phyloP scores from a whole-genome alignment of 495 filamentous ascomycete genomes.

The Xylaria curta region DNA sequence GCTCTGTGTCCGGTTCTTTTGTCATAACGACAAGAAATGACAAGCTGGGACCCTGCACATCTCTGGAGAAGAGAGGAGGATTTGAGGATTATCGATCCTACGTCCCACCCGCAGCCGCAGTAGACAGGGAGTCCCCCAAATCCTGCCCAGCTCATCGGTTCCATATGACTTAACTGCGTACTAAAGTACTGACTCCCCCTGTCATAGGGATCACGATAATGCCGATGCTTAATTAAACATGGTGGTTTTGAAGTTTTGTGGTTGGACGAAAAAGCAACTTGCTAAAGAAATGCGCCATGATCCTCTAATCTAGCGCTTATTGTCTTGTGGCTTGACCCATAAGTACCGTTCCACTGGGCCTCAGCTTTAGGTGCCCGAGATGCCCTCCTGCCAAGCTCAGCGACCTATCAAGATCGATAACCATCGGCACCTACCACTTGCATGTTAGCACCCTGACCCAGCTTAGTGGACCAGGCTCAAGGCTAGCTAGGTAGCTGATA shows the following conservation, averaged over 20 bases:
- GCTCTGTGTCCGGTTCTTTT: not conserved
- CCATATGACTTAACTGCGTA: not conserved
- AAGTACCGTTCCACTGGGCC: not conserved
- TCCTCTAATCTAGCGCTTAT: conserved; percentile 15
- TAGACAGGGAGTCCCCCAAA: not conserved
- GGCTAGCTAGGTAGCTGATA: not conserved
- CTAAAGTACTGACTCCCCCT: not conserved
- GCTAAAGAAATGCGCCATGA: not conserved
- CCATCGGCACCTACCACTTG: not conserved
- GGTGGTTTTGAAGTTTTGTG: not conserved
- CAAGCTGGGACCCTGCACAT: not conserved
- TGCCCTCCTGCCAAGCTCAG: conserved; percentile 59
- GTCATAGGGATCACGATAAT: not conserved
- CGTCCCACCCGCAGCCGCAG: conserved; percentile 8
- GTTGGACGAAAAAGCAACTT: not conserved
- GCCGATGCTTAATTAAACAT: not conserved
- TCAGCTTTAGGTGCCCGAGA: conserved; percentile 57
- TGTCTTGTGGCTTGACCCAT: conserved; percentile 1
- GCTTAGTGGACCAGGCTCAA: not conserved
- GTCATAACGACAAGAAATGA: not conserved
- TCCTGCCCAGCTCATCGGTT: not conserved
- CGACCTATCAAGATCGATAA: conserved; percentile 3
- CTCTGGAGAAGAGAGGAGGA: conserved; percentile 3
- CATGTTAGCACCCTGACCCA: not conserved
- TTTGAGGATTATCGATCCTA: not conserved